Evolutionary conservation across 2,329 filamentous ascomycete species (phyloP), one percentile per base, ranked within the genome.

Genomic region (Diaporthe vexans): DNA sequence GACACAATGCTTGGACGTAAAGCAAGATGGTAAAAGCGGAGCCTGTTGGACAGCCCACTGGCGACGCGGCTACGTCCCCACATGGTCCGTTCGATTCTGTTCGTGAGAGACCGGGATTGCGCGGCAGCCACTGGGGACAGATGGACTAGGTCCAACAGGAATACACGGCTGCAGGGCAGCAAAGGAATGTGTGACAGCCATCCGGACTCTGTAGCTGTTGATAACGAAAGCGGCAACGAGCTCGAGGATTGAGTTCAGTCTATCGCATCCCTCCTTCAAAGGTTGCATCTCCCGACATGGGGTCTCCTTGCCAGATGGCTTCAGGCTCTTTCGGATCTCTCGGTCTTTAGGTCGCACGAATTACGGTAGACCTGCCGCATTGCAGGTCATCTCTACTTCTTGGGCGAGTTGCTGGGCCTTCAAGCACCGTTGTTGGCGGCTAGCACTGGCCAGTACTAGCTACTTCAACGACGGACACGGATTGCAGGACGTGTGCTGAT

Each of bases 281-380:
- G n/a, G 72, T 54, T 65, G 61, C 61, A 68, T 67, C 46, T 24
- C 24, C 10, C 54, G 54, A 72, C 67, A 73, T 71, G 73, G 73
- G 46, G 37, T 4, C 29, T 58, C 71, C 74, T 57, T 75, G 74
- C 51, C 43, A 40, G 35, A 19, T 71, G 19, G 43, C 63, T 15
- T 46, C 24, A n/a, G 58, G 26, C 35, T 65, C 43, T 48, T 61
- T 59, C 57, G 51, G 68, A 65, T 26, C 65, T 35, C 73, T 72
- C 73, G 73, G 73, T 54, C 35, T n/a, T n/a, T 67, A 21, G 59
- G 70, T 59, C 58, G 46, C 56, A 71, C 70, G 68, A 68, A 72
- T 72, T 17, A 61, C 19, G 51, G 51, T 10, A 7, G 46, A 37
- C 33, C 51, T 59, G 54, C 43, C n/a, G 33, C 51, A 15, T 29